A percentile compares a stretch with the other conserved stretches of the same genome.
Conservation (phyloP, 139 green algal species). For the Protoeuglena noctilucae region DNA sequence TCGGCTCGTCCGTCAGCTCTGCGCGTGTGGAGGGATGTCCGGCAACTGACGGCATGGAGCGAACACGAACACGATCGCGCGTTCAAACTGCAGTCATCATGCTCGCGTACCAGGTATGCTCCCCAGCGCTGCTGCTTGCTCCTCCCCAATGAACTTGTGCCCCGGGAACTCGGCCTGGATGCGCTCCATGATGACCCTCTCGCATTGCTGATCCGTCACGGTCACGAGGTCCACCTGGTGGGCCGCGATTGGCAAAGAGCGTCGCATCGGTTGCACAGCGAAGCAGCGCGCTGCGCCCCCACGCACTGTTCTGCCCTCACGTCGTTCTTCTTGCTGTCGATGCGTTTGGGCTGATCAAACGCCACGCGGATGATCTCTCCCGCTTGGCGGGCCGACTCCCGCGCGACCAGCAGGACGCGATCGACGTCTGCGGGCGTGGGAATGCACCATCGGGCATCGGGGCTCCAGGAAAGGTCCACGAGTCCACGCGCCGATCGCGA, state of each 20-base stretch:
- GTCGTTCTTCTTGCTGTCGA: neutral
- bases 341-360: neutral
- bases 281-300: too few relatives aligned
- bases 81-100: neutral
- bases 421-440: too few relatives aligned
- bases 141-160: slow-evolving; percentile 37
- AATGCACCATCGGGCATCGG: too few relatives aligned
- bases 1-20: slow-evolving; percentile 57
- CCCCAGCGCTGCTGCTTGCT: slow-evolving; percentile 11
- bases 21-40: neutral
- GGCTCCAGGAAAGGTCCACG: too few relatives aligned
- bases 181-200: slow-evolving; percentile 20
- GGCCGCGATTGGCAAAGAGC: too few relatives aligned
- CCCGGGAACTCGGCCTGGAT: slow-evolving; percentile 18
- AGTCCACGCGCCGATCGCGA: too few relatives aligned
- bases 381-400: too few relatives aligned
- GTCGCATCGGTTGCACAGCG: too few relatives aligned
- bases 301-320: too few relatives aligned
- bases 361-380: neutral
- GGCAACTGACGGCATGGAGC: slow-evolving; percentile 2
- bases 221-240: slow-evolving; percentile 34
- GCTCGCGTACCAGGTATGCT: neutral
- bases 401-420: too few relatives aligned
- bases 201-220: slow-evolving; percentile 31
- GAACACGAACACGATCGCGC: neutral